These are phyloP conservation scores for Cicer arietinum DNA, from an alignment of 306 rosid genomes.

Conservation along the genomic window DNA sequence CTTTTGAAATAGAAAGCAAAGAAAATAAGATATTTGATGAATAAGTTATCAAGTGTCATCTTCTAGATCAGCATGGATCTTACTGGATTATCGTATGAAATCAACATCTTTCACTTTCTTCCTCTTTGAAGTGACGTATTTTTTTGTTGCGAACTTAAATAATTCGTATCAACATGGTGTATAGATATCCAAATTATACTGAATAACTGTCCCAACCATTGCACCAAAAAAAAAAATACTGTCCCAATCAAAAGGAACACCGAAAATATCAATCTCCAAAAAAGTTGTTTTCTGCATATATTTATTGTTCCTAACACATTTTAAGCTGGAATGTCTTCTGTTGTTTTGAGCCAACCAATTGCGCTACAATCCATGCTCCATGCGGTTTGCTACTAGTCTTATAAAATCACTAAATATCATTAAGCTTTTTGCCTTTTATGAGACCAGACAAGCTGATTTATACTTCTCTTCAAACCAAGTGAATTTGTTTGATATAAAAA, in stretches of 20 bases:
- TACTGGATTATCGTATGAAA: neutral
- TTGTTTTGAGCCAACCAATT: slow-evolving; percentile 4
- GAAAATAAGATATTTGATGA: slow-evolving; percentile 19
- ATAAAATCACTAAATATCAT: neutral
- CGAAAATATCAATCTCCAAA: neutral
- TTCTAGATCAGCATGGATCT: slow-evolving; percentile 30
- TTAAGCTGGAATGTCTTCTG: neutral
- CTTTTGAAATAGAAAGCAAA: slow-evolving; percentile 4
- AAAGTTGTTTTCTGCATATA: neutral
- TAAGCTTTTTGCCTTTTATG: neutral
- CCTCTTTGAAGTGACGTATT: neutral
- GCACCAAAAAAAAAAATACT: neutral
- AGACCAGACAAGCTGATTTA: slow-evolving; percentile 11
- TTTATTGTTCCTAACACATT: neutral
- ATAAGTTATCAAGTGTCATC: slow-evolving; percentile 22
- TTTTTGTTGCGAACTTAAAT: slow-evolving; percentile 18
- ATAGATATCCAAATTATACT: slow-evolving; percentile 5
- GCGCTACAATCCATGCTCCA: neutral
- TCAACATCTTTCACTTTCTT: neutral
- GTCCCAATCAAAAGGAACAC: slow-evolving; percentile 23
- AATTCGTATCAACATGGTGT: slow-evolving; percentile 10
- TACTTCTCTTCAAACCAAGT: neutral
- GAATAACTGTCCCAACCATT: slow-evolving; percentile 8
- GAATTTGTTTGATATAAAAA: slow-evolving; percentile 22
- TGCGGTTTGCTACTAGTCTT: slow-evolving; percentile 22